These are phyloP conservation scores for Calonectria hawksworthii DNA, from an alignment of 2,329 filamentous ascomycete genomes.

Conservation along the genomic window DNA sequence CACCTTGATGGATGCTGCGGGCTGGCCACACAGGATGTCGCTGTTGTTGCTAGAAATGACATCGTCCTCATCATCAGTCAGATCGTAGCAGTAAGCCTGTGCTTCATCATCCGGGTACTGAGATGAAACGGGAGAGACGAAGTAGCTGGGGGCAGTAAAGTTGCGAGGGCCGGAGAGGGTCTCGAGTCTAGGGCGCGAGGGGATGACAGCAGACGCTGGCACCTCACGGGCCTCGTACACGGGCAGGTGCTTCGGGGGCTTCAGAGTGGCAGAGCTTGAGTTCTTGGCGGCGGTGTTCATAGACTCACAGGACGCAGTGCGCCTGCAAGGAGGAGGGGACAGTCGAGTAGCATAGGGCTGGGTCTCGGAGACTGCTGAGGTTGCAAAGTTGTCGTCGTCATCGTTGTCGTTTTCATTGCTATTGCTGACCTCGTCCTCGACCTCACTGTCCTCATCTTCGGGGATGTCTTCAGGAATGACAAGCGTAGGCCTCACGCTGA, in stretches of 20 bases:
- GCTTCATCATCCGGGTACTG: constrained; percentile 57
- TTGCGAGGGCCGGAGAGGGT: constrained; percentile 43
- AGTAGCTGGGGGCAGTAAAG: constrained; percentile 46
- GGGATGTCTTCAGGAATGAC: constrained; percentile 54
- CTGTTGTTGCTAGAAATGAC: constrained; percentile 53
- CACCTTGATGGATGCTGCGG: constrained; percentile 29
- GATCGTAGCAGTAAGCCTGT: constrained; percentile 60
- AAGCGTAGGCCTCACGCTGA: constrained; percentile 49
- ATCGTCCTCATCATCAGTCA: constrained; percentile 59
- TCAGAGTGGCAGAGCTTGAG: constrained; percentile 43
- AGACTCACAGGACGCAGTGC: constrained; percentile 49
- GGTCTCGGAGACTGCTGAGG: constrained; percentile 61
- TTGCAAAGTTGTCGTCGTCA: constrained; percentile 75
- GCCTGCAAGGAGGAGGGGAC: constrained; percentile 67
- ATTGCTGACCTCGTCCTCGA: constrained; percentile 18
- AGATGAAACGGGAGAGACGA: constrained; percentile 54
- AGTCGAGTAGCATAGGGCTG: constrained; percentile 61
- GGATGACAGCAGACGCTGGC: constrained; percentile 38
- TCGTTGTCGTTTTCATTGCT: constrained; percentile 72
- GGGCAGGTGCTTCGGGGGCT: constrained; percentile 33
- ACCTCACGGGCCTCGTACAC: constrained; percentile 27
- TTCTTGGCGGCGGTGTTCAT: constrained; percentile 39
- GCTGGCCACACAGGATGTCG: constrained; percentile 50
- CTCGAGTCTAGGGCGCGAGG: constrained; percentile 40
- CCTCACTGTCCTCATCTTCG: constrained; percentile 43